Conservation (phyloP, 495 filamentous ascomycete species). For the Lepraria neglecta region DNA sequence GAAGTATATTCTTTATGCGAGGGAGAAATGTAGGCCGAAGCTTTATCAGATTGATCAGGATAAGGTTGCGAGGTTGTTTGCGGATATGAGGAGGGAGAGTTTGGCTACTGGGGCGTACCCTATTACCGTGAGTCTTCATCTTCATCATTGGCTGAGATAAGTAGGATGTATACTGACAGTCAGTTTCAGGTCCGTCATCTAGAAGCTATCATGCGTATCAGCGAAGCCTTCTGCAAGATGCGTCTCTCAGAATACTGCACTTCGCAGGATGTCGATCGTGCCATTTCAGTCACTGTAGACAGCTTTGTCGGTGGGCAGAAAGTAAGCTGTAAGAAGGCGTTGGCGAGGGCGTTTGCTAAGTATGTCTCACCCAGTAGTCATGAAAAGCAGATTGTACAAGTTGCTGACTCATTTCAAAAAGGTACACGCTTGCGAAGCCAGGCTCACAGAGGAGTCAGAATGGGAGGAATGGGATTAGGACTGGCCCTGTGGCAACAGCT, state of each 20-base stretch:
- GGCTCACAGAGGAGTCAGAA: conserved; percentile 24
- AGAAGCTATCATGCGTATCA: conserved; percentile 93
- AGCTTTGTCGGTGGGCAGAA: conserved; percentile 96
- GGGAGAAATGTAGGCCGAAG: conserved; percentile 85
- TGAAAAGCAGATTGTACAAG: neutral
- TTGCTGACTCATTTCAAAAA: conserved; percentile 6
- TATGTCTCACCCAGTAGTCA: conserved; percentile 46
- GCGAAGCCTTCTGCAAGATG: conserved; percentile 92
- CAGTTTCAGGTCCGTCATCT: conserved; percentile 77
- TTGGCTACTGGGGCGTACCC: conserved; percentile 93
- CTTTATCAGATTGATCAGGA: conserved; percentile 98
- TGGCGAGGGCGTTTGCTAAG: conserved; percentile 95
- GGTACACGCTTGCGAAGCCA: conserved; percentile 30
- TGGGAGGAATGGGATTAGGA: conserved; percentile 18
- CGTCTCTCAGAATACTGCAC: conserved; percentile 89
- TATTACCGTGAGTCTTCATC: conserved; percentile 69
- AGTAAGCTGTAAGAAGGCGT: conserved; percentile 94
- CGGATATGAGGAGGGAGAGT: conserved; percentile 90
- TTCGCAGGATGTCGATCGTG: conserved; percentile 85
- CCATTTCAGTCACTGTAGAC: conserved; percentile 94
- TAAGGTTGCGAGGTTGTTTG: conserved; percentile 89
- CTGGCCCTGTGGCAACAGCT: conserved; percentile 17
- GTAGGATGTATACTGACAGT: conserved; percentile 19
- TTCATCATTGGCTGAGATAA: neutral
- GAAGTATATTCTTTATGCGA: conserved; percentile 96